phyloP scores from a whole-genome alignment of 345 rosid species.

The Hevea brasiliensis region DNA sequence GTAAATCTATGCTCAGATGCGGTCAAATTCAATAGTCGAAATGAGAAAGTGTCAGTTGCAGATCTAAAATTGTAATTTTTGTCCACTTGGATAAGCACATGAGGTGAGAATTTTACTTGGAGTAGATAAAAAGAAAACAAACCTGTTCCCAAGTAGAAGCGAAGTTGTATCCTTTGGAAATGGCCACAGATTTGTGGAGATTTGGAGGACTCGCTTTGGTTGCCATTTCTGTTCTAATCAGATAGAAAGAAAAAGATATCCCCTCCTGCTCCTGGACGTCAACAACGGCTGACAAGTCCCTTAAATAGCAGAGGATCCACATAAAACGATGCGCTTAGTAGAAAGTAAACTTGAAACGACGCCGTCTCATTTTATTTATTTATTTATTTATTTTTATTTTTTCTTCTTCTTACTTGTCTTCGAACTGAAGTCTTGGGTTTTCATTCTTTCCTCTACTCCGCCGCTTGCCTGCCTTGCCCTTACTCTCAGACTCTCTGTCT shows the following conservation, averaged over 20 bases:
- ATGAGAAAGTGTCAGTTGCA: neutral
- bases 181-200: slow-evolving; percentile 71
- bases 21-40: neutral
- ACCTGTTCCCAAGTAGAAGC: slow-evolving; percentile 98
- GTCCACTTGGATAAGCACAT: neutral
- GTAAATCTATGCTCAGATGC: neutral
- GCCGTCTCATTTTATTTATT: neutral
- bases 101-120: too few species aligned
- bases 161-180: slow-evolving; percentile 90
- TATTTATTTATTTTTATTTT: too few species aligned
- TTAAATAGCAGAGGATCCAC: too few species aligned
- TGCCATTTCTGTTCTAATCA: slow-evolving; percentile 37
- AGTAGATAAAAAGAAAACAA: slow-evolving; percentile 4
- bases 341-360: neutral
- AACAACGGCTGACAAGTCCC: neutral
- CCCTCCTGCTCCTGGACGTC: neutral
- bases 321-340: too few species aligned
- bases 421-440: too few species aligned
- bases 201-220: slow-evolving; percentile 47
- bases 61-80: neutral
- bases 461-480: too few species aligned
- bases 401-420: too few species aligned
- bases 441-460: too few species aligned
- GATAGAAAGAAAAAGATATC: neutral
- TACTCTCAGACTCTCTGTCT: too few species aligned